These are phyloP conservation scores for Rhypophila decipiens DNA, from an alignment of 495 filamentous ascomycete genomes.

Conservation along the genomic window DNA sequence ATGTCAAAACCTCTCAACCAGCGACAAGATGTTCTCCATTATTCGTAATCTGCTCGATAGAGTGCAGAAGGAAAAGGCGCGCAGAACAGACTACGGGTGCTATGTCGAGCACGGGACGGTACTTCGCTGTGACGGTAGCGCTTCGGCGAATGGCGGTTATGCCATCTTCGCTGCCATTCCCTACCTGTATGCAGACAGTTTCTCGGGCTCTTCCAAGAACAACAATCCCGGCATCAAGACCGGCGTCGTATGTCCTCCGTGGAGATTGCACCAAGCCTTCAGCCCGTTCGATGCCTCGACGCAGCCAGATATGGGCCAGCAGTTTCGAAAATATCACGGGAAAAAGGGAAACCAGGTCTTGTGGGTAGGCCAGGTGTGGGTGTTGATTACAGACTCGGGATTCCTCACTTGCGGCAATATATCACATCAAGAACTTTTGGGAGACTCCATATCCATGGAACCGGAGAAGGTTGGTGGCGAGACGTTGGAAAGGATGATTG, in stretches of 20 bases:
- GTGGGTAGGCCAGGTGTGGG: background rate
- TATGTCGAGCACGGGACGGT: background rate
- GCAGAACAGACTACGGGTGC: background rate
- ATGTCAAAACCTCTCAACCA: background rate
- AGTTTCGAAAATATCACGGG: background rate
- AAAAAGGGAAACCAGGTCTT: background rate
- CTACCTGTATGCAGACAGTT: background rate
- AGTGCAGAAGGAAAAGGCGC: background rate
- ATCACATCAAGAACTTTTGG: background rate
- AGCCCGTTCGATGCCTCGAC: background rate
- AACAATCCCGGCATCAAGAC: background rate
- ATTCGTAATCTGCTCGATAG: background rate
- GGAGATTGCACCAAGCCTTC: background rate
- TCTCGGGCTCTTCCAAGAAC: background rate
- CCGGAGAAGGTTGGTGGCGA: background rate
- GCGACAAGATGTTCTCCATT: background rate
- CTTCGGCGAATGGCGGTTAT: background rate
- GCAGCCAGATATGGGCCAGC: background rate
- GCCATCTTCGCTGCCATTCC: background rate
- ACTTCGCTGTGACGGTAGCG: background rate
- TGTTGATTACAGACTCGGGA: background rate
- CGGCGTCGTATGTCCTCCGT: background rate
- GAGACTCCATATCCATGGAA: background rate
- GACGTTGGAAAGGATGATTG: background rate
- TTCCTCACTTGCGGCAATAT: background rate